Base-by-base conservation (phyloP, 257 asterid genomes). In the Gentiana straminea region DNA sequence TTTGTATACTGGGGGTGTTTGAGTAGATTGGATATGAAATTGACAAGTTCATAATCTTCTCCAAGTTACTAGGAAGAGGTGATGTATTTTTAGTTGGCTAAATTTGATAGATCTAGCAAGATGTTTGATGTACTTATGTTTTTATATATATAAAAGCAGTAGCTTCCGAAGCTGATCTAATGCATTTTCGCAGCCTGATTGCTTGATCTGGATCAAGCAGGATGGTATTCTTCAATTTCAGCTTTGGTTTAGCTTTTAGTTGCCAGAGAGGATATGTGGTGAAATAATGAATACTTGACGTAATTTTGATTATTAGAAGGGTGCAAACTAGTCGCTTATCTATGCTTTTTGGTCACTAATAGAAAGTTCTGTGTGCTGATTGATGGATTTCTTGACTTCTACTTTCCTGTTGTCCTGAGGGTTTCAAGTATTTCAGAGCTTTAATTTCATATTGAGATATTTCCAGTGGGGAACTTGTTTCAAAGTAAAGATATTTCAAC, bases 121-220 rank as follows among this genome's bases (percentile, higher is more conserved):
- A 37, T 13, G 11, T 56, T 33, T 43, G 49, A 33, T 24, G 41
- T 35, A 12, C 11, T 13, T 48, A 8, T 33, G 37, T 46, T 52
- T 3, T 12, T 50, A 36, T 48, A 4, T 34, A 5, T 13, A 2
- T 34, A 33, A 35, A 55, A 51, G n/a, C 41, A 5, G 46, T 7
- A 41, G 46, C 46, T 41, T 5, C 5, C 5, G 46, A 3, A 41
- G 8, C 46, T 41, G 46, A 10, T 41, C 5, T 41, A 41, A 41
- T 5, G 46, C 9, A 5, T 41, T 41, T 5, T 41, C 46, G 33
- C 36, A 49, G 35, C 35, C 36, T 35, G 50, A 6, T 39, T 57
- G 33, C 52, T 55, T 37, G 54, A 50, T 57, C 63, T 44, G 33
- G 32, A 10, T 59, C 35, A 52, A 39, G 12, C 38, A 41, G 47